These are phyloP conservation scores for Actinomucor elegans DNA, from an alignment of 371 early-diverging fungal genomes.

Conservation along the genomic window DNA sequence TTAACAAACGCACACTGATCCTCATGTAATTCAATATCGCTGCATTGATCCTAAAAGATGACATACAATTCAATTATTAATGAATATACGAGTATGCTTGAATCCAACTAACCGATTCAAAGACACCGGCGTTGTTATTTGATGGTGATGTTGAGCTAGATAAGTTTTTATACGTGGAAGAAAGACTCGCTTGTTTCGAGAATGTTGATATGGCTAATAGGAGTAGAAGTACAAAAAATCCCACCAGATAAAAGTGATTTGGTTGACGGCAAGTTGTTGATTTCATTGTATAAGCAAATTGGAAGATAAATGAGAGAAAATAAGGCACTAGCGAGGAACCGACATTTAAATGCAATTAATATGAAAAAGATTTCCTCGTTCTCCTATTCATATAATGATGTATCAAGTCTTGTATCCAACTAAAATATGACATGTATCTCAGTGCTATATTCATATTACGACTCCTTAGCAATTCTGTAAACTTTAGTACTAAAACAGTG, in stretches of 20 bases:
- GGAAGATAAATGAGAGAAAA: not conserved
- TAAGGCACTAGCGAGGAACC: no score
- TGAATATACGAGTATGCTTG: not conserved
- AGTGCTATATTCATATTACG: no score
- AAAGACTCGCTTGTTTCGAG: not conserved
- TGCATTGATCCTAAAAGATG: slow-evolving; percentile 3
- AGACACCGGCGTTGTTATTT: not conserved
- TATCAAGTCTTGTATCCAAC: no score
- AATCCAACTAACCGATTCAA: not conserved
- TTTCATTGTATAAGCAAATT: not conserved
- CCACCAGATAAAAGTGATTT: not conserved
- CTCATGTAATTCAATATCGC: slow-evolving; percentile 45
- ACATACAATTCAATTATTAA: not conserved
- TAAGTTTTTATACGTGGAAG: not conserved
- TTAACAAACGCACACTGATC: slow-evolving; percentile 61
- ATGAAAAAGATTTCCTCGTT: no score
- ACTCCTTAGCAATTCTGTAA: no score
- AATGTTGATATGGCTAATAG: slow-evolving; percentile 1
- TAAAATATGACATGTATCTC: no score
- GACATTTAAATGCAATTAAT: no score
- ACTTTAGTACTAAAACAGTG: no score
- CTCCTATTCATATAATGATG: no score
- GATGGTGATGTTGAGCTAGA: not conserved
- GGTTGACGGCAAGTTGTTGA: not conserved
- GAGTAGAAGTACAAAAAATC: not conserved